Evolutionary conservation across 2,329 filamentous ascomycete species (phyloP).

Genomic region (Phyllosticta capitalensis): DNA sequence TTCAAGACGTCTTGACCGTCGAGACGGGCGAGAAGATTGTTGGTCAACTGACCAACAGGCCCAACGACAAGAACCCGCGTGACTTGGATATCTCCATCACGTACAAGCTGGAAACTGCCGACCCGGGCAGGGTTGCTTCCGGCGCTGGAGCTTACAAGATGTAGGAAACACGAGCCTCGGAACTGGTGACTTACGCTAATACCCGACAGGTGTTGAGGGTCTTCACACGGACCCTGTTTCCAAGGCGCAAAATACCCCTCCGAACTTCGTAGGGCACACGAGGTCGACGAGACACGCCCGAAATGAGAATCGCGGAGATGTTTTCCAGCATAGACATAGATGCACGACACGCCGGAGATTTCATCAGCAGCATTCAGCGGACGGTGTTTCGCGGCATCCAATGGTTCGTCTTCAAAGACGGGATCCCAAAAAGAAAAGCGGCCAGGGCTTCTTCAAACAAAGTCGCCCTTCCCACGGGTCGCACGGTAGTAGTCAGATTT

Average conservation of each 20-base stretch:
- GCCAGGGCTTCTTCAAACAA: background rate
- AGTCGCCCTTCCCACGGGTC: background rate
- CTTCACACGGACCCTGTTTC: background rate
- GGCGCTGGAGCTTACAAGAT: constrained; percentile 74
- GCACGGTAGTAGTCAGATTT: background rate
- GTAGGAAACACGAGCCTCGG: constrained; percentile 18
- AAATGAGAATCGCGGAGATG: background rate
- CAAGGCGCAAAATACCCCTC: background rate
- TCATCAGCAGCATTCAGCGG: constrained; percentile 6
- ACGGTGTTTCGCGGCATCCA: constrained; percentile 9
- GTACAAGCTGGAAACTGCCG: constrained; percentile 71
- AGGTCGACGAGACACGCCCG: background rate
- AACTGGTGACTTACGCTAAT: background rate
- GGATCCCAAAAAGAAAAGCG: constrained; percentile 3
- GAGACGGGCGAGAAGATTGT: constrained; percentile 73
- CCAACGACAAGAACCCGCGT: constrained; percentile 87
- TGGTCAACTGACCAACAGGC: constrained; percentile 69
- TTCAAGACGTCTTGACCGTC: constrained; percentile 85
- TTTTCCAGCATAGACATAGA: constrained; percentile 7
- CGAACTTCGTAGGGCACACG: background rate
- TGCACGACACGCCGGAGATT: constrained; percentile 10
- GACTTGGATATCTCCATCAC: constrained; percentile 86
- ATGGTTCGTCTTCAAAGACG: constrained; percentile 1
- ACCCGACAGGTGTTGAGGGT: constrained; percentile 4
- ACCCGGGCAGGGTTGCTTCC: constrained; percentile 57